phyloP scores from a whole-genome alignment of 805 yeast species.

The Lipomyces anomalus region DNA sequence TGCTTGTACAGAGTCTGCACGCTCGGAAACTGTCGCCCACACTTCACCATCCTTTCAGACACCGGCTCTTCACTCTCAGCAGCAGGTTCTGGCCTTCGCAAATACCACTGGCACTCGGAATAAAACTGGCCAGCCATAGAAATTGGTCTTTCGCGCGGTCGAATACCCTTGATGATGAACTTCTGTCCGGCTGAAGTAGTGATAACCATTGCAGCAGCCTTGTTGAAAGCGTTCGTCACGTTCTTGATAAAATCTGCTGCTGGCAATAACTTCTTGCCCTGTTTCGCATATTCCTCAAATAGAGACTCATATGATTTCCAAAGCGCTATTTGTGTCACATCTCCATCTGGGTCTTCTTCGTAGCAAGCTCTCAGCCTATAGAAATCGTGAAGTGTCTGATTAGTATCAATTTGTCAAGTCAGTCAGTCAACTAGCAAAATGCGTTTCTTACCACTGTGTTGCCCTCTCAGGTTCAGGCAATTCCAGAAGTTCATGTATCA shows the following conservation, averaged over 20 bases:
- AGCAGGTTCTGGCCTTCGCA: no score
- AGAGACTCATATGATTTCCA: constrained; percentile 94
- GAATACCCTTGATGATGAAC: constrained; percentile 90
- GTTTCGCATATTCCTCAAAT: constrained; percentile 56
- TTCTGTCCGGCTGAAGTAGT: constrained; percentile 58
- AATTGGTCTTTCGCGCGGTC: constrained; percentile 57
- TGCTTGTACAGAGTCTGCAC: constrained; percentile 20
- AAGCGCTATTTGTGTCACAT: constrained; percentile 88
- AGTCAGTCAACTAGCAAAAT: background rate
- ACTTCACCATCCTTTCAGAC: constrained; percentile 3
- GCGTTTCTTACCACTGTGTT: constrained; percentile 73
- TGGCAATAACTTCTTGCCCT: constrained; percentile 63
- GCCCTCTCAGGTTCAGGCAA: constrained; percentile 86
- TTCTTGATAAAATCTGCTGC: constrained; percentile 97
- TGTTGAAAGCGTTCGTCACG: constrained; percentile 69
- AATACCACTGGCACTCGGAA: constrained; percentile 24
- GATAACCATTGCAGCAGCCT: constrained; percentile 90
- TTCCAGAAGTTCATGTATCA: constrained; percentile 55
- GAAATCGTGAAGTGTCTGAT: background rate
- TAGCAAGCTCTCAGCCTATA: constrained; percentile 69
- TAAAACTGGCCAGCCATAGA: constrained; percentile 27
- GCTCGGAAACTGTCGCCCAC: constrained; percentile 10
- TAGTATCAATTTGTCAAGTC: background rate
- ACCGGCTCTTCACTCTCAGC: no score
- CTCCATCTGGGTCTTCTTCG: constrained; percentile 69